Base-by-base conservation (phyloP, 108 stramenopile genomes). In the Discostella stelligeroides region DNA sequence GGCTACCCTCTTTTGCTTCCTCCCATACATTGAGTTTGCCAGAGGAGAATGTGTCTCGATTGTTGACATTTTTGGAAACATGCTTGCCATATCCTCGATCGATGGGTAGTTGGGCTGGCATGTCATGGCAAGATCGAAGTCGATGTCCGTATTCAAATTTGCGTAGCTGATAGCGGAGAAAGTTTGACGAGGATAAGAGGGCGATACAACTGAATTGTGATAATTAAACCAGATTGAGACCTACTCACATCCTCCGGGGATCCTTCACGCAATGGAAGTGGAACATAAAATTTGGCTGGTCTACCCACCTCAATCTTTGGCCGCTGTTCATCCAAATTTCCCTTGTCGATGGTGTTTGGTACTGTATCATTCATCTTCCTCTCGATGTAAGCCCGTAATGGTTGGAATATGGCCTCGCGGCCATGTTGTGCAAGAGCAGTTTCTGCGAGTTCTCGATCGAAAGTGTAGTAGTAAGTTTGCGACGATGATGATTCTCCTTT, bases 31-130 rank as follows among this genome's bases (percentile, higher is more conserved):
- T 70, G 9, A 74, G 37, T n/a, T 69, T 37, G 23, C 68, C 74
- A 14, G 70, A 57, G 60, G 72, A 50, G 61, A 72, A 55, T 10
- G 66, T 72, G 27, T 56, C 25, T 37, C 57, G 50, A 50, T 86
- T 77, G 24, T 78, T 85, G 21, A 87, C 70, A 60, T 92, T 92
- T 46, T 55, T 59, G 0, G 81, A 66, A 18, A 87, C 58, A 5
- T 68, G 72, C 2, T 83, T 60, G 0, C 78, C 81, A 15, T 84
- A 61, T 7, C 87, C 87, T 17, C 73, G 56, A 70, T 91, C 90
- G 37, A 86, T 70, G 5, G 90, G 90, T 14, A 87, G 59, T 54
- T 84, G 75, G 1, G 75, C 83, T 21, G 87, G 90, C n/a, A 91
- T 15, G 20, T 87, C 85, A 38, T 77, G 59, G 67, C 90, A 91